phyloP scores from a whole-genome alignment of 495 filamentous ascomycete genomes.

The Xylaria sp. region DNA sequence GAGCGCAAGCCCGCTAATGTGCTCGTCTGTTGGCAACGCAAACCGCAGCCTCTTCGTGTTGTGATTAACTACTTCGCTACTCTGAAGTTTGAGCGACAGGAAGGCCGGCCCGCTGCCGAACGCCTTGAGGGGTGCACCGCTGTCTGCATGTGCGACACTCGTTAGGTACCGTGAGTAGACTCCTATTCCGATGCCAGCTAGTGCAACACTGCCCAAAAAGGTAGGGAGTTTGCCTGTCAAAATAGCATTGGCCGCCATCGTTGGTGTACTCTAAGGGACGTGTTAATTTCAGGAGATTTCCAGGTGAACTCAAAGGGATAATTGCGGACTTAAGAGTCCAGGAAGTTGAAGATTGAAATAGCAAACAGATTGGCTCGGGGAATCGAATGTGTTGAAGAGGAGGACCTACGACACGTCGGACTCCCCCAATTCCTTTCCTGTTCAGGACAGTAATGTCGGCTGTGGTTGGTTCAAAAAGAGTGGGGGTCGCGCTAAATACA shows the following conservation, averaged over 20 bases:
- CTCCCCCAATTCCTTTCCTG: conserved; percentile 19
- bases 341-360: background rate
- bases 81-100: conserved; percentile 51
- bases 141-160: conserved; percentile 35
- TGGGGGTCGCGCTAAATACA: background rate
- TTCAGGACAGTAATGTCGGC: conserved; percentile 1
- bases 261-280: background rate
- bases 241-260: conserved; percentile 18
- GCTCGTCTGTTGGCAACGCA: conserved; percentile 59
- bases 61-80: conserved; percentile 65
- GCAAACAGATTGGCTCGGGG: background rate
- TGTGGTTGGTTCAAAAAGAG: conserved; percentile 18
- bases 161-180: conserved; percentile 37
- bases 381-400: background rate
- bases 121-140: conserved; percentile 30
- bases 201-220: conserved; percentile 21
- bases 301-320: background rate
- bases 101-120: conserved; percentile 42
- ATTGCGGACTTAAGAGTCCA: background rate
- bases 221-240: background rate
- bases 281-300: background rate
- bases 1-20: conserved; percentile 58
- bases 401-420: background rate
- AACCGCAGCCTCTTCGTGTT: conserved; percentile 71
- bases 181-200: conserved; percentile 31